Percentiles rank a stretch among this genome's conserved stretches.
phyloP scores from a whole-genome alignment of 2,329 filamentous ascomycete genomes.

The Cytospora paraplurivora region DNA sequence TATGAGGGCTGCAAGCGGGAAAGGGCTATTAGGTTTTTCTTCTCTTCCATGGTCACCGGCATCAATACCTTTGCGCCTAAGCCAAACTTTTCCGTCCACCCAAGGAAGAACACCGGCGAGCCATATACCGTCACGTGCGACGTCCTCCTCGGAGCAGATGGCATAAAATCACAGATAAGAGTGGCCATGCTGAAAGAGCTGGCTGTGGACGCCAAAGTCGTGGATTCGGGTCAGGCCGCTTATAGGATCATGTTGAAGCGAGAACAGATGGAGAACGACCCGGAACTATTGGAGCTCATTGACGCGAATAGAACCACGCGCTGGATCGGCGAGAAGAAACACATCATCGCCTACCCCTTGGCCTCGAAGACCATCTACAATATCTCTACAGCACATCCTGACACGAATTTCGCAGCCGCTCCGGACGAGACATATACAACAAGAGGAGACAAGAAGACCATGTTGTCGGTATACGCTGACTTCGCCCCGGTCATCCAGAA shows the following conservation, averaged over 20 bases:
- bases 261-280: slow-evolving; percentile 47
- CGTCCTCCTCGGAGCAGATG: slow-evolving; percentile 55
- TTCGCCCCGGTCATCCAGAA: slow-evolving; percentile 63
- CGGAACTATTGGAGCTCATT: slow-evolving; percentile 57
- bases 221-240: slow-evolving; percentile 54
- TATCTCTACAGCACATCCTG: slow-evolving; percentile 63
- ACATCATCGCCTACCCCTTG: slow-evolving; percentile 69
- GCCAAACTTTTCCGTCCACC: slow-evolving; percentile 54
- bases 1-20: slow-evolving; percentile 61
- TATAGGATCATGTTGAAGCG: slow-evolving; percentile 56
- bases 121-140: slow-evolving; percentile 51
- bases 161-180: slow-evolving; percentile 53
- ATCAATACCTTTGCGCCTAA: slow-evolving; percentile 53
- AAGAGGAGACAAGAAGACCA: slow-evolving; percentile 59
- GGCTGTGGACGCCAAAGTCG: slow-evolving; percentile 43
- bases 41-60: slow-evolving; percentile 50
- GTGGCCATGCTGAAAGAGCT: slow-evolving; percentile 43
- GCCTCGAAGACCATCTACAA: slow-evolving; percentile 67
- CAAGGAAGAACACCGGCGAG: slow-evolving; percentile 45
- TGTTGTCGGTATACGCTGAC: slow-evolving; percentile 60
- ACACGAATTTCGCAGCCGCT: slow-evolving; percentile 55
- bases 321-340: slow-evolving; percentile 67
- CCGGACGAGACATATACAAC: slow-evolving; percentile 63
- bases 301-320: slow-evolving; percentile 59
- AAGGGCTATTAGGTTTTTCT: slow-evolving; percentile 58